Evolutionary conservation across 225 moss, liverwort and hornwort species (phyloP), one percentile per base, ranked within the genome.

Genomic region (Physcomitrellopsis africana): DNA sequence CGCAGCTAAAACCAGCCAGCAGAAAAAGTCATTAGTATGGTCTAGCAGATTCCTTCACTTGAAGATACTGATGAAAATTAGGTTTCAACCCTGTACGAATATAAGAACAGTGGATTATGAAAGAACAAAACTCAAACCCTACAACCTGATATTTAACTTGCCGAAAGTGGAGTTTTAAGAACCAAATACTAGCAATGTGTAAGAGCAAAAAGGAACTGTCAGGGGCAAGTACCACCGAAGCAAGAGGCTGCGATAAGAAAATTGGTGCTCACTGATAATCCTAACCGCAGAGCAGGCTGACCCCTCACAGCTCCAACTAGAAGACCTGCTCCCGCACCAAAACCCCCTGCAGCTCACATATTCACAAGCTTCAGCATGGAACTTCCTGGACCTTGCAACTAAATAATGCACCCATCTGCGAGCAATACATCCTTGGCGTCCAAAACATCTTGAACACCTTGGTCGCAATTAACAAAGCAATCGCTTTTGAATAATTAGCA

Each of bases 231-330:
- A 92, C 93, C 92, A 60, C 90, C 84, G 69, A 95, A 92, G 76
- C 90, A 87, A 51, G 86, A 69, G 45, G 90, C 86, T 26, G 86
- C 91, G 60, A 99, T 56, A n/a, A 93, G 79, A 57, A 82, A 92
- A 80, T 95, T 99, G 63, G 85, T 72, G 68, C 90, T 85, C 84
- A 92, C 87, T 32, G 79, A 72, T 57, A 84, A 80, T 69, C 85
- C 86, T 51, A 86, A 85, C 53, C 87, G 83, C 63, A 85, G 67
- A 67, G 81, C 72, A 66, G 86, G 85, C 69, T 89, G 91, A 11
- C 91, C 85, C 37, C 86, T 78, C 51, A 55, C 86, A 27, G 78
- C 77, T 80, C 89, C 95, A 75, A 88, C 72, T 37, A 90, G 41
- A 60, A 92, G 47, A 46, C 93, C 95, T 60, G 74, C 76, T 71